phyloP scores from a whole-genome alignment of 192 early-diverging fungal genomes.

The Coemansia sp. region DNA sequence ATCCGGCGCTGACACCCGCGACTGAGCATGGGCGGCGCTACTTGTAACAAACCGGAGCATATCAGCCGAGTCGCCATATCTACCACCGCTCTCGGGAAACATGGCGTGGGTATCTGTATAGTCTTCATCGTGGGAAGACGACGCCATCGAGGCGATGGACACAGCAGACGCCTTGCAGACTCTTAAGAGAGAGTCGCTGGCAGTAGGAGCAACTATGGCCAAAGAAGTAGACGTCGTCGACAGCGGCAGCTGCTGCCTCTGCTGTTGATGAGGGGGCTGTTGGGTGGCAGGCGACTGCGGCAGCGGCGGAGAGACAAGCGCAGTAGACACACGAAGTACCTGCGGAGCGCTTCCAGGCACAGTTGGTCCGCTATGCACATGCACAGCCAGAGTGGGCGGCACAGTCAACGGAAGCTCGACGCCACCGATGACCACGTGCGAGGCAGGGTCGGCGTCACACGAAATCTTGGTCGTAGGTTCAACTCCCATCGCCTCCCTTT shows the following conservation, averaged over 20 bases:
- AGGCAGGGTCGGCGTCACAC: slow-evolving; percentile 29
- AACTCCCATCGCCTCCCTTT: slow-evolving; percentile 84
- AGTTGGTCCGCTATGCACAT: slow-evolving; percentile 15
- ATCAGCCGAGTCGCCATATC: slow-evolving; percentile 19
- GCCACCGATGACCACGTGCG: slow-evolving; percentile 49
- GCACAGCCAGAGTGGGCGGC: slow-evolving; percentile 52
- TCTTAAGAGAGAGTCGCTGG: not conserved
- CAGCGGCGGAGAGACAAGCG: slow-evolving; percentile 13
- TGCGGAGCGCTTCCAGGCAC: not conserved
- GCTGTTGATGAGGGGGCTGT: no score
- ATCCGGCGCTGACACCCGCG: not conserved
- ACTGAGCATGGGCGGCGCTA: not conserved
- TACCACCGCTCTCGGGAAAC: slow-evolving; percentile 23
- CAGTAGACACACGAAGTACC: slow-evolving; percentile 25
- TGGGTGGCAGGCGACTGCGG: not conserved
- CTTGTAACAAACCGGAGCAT: slow-evolving; percentile 11
- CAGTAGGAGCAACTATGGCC: not conserved
- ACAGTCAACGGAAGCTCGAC: slow-evolving; percentile 55
- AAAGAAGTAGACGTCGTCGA: slow-evolving; percentile 5
- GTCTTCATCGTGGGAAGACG: slow-evolving; percentile 22
- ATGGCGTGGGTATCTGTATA: slow-evolving; percentile 7
- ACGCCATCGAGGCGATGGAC: slow-evolving; percentile 29
- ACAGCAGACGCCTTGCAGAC: slow-evolving; percentile 22
- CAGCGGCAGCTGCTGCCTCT: not conserved
- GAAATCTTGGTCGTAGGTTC: slow-evolving; percentile 75